These are phyloP conservation scores for Lycium ferocissimum DNA, from an alignment of 257 asterid genomes.

Conservation along the genomic window DNA sequence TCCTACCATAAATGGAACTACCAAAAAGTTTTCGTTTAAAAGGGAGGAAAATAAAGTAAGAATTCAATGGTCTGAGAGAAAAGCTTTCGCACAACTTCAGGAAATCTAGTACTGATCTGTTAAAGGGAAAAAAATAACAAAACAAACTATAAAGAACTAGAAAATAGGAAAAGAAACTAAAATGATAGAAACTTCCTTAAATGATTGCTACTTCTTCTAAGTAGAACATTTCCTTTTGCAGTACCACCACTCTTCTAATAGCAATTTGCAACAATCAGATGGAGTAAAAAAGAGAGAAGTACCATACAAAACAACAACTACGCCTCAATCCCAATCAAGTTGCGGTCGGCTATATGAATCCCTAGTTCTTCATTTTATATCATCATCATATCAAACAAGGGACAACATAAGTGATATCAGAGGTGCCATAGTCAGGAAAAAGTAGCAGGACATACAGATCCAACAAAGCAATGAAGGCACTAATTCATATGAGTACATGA, in stretches of 20 bases:
- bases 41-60: neutral
- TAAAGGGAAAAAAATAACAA: neutral
- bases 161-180: neutral
- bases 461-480: conserved; percentile 3
- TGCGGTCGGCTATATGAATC: neutral
- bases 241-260: conserved; percentile 12
- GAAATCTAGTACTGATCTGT: neutral
- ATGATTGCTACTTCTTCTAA: neutral
- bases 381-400: neutral
- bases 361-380: neutral
- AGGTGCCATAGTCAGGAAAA: neutral
- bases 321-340: neutral
- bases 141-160: neutral
- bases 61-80: conserved; percentile 14
- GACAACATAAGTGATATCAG: neutral
- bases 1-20: neutral
- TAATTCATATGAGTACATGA: neutral
- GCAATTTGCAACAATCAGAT: neutral
- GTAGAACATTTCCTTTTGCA: neutral
- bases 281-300: neutral
- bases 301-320: conserved; percentile 18
- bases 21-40: neutral
- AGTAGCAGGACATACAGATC: conserved; percentile 1
- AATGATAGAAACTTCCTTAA: neutral
- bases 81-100: neutral